phyloP scores from a whole-genome alignment of 2,329 filamentous ascomycete species.

The Chaetothyriales sp. region DNA sequence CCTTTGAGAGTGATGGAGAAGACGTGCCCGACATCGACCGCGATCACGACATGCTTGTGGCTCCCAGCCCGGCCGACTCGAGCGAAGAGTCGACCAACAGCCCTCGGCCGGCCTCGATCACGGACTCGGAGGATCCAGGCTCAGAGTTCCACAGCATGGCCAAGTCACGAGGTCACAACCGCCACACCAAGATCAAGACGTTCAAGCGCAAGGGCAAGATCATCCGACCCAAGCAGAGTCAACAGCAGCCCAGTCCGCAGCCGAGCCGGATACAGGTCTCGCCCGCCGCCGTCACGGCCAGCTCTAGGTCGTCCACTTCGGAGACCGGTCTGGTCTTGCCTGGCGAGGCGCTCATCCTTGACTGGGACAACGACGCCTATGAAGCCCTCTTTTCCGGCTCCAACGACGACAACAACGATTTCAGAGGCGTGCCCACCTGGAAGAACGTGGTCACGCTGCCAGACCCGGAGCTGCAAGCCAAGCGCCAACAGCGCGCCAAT shows the following conservation, averaged over 20 bases:
- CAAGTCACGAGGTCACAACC: conserved; percentile 9
- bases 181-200: conserved; percentile 18
- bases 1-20: conserved; percentile 21
- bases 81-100: conserved; percentile 13
- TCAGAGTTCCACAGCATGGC: conserved; percentile 12
- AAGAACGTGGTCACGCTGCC: conserved; percentile 34
- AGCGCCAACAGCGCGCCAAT: conserved; percentile 45
- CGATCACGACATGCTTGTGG: conserved; percentile 10
- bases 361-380: conserved; percentile 61
- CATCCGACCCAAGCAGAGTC: conserved; percentile 8
- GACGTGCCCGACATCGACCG: conserved; percentile 18
- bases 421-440: conserved; percentile 48
- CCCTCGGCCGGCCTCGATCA: conserved; percentile 11
- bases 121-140: conserved; percentile 19
- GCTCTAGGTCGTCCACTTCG: not conserved
- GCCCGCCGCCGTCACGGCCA: conserved; percentile 31
- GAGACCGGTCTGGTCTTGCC: conserved; percentile 51
- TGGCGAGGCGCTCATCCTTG: conserved; percentile 71
- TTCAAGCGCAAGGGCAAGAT: conserved; percentile 26
- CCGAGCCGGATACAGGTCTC: conserved; percentile 1
- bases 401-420: conserved; percentile 29
- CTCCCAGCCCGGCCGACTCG: conserved; percentile 20
- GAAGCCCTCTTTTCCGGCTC: conserved; percentile 50
- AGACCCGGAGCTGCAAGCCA: conserved; percentile 50
- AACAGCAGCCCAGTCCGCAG: conserved; percentile 8